Evolutionary conservation across 2,329 filamentous ascomycete species (phyloP).

Genomic region (Penicillium sp.): DNA sequence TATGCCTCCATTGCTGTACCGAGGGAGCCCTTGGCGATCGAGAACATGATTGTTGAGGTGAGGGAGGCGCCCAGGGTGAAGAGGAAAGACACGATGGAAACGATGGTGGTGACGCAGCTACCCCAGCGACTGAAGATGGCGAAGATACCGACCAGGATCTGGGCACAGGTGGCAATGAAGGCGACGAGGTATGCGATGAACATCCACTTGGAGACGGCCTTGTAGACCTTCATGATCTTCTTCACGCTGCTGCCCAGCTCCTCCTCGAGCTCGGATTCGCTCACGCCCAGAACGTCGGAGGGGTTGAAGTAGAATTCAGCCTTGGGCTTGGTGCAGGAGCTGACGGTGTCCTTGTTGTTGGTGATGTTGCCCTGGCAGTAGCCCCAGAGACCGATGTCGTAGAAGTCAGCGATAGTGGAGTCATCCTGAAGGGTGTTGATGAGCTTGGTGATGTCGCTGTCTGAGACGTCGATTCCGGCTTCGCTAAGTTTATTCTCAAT

Average conservation of each 20-base stretch:
- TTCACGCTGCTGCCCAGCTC: constrained; percentile 69
- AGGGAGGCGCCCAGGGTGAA: constrained; percentile 67
- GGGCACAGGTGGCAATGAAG: constrained; percentile 67
- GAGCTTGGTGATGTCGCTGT: constrained; percentile 39
- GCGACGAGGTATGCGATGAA: constrained; percentile 78
- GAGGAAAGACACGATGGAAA: constrained; percentile 61
- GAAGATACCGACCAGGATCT: constrained; percentile 77
- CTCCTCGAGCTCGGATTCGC: constrained; percentile 57
- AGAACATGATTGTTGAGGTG: constrained; percentile 74
- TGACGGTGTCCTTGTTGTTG: constrained; percentile 53
- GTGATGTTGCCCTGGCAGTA: constrained; percentile 71
- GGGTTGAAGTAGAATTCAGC: constrained; percentile 77
- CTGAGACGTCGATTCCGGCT: constrained; percentile 32
- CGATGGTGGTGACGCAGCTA: constrained; percentile 78
- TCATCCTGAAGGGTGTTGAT: constrained; percentile 40
- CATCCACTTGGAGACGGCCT: constrained; percentile 76
- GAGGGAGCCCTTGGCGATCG: constrained; percentile 69
- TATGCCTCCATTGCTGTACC: constrained; percentile 69
- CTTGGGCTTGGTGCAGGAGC: constrained; percentile 68
- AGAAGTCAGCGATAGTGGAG: constrained; percentile 71
- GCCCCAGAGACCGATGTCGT: constrained; percentile 82
- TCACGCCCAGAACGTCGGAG: constrained; percentile 66
- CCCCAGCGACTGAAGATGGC: constrained; percentile 81
- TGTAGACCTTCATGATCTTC: constrained; percentile 71
- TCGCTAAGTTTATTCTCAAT: constrained; percentile 36